Percentiles rank a stretch among this genome's conserved stretches.
phyloP scores from a whole-genome alignment of 164 flowering plant genomes.

The Umbellularia californica region DNA sequence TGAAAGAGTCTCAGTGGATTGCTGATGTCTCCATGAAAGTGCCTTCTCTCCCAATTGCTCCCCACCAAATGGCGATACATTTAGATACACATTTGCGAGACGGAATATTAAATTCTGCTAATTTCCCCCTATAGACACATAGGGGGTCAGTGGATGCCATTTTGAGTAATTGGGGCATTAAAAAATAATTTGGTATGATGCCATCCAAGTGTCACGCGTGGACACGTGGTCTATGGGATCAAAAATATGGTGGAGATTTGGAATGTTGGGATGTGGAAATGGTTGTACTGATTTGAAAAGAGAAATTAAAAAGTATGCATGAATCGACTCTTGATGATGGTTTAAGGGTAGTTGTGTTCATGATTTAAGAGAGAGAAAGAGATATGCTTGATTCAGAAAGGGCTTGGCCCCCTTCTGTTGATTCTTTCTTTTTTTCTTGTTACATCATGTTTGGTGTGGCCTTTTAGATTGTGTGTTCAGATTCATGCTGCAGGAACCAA shows the following conservation, averaged over 20 bases:
- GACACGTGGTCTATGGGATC: neutral
- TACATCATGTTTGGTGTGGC: neutral
- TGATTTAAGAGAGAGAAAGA: neutral
- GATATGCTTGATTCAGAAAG: neutral
- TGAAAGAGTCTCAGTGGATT: slow-evolving; percentile 32
- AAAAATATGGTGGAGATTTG: neutral
- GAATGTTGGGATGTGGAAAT: neutral
- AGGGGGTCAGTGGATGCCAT: neutral
- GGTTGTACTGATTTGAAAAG: neutral
- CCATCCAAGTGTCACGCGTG: neutral
- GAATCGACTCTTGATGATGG: neutral
- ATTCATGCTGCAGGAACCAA: neutral
- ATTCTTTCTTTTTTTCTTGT: too few species aligned
- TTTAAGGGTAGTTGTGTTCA: neutral
- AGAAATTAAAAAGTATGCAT: neutral
- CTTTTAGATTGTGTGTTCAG: neutral
- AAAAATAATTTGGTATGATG: neutral
- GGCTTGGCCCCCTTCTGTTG: neutral
- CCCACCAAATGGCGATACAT: slow-evolving; percentile 25
- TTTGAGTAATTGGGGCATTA: neutral
- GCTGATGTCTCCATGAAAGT: slow-evolving; percentile 40
- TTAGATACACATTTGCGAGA: neutral
- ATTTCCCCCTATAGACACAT: neutral
- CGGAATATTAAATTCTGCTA: neutral
- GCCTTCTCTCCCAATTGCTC: slow-evolving; percentile 27